A percentile compares a stretch with the other conserved stretches of the same genome.
phyloP scores from a whole-genome alignment of 1,139 yeast species.

The Debaryomycetaceae sp. region DNA sequence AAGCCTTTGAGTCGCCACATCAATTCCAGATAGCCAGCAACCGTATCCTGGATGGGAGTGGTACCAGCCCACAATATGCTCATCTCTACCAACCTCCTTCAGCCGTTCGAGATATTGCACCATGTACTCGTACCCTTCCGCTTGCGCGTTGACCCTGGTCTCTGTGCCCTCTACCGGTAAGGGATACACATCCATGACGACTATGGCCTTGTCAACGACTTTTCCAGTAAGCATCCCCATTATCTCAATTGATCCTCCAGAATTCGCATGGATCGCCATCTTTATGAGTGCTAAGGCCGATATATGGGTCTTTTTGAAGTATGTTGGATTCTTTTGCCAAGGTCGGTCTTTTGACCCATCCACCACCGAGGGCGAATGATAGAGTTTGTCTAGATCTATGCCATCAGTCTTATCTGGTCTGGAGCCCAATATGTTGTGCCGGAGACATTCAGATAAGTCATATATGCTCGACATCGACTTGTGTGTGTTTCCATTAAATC shows the following conservation, averaged over 20 bases:
- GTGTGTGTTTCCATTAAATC: background rate
- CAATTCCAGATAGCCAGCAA: slow-evolving; percentile 89
- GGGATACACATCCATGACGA: slow-evolving; percentile 79
- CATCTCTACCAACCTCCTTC: slow-evolving; percentile 47
- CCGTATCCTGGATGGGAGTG: slow-evolving; percentile 98
- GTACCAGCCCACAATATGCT: slow-evolving; percentile 87
- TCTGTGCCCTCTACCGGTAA: slow-evolving; percentile 96
- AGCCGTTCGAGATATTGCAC: slow-evolving; percentile 69
- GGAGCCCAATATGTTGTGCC: background rate
- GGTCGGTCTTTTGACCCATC: slow-evolving; percentile 22
- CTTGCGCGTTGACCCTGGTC: slow-evolving; percentile 90
- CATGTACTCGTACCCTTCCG: slow-evolving; percentile 94
- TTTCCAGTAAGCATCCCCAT: slow-evolving; percentile 95
- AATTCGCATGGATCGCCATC: slow-evolving; percentile 77
- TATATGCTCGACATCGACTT: slow-evolving; percentile 1
- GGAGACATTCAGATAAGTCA: slow-evolving; percentile 1
- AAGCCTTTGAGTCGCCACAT: slow-evolving; percentile 79
- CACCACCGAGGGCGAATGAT: slow-evolving; percentile 2
- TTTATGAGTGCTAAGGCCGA: slow-evolving; percentile 75
- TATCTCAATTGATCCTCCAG: slow-evolving; percentile 87
- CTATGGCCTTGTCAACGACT: slow-evolving; percentile 51
- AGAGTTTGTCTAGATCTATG: slow-evolving; percentile 4
- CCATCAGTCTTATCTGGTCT: background rate
- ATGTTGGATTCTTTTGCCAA: slow-evolving; percentile 47
- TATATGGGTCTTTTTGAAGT: slow-evolving; percentile 62